Evolutionary conservation across 73 alveolate species (phyloP).

Genomic region (Blepharisma japonicum): DNA sequence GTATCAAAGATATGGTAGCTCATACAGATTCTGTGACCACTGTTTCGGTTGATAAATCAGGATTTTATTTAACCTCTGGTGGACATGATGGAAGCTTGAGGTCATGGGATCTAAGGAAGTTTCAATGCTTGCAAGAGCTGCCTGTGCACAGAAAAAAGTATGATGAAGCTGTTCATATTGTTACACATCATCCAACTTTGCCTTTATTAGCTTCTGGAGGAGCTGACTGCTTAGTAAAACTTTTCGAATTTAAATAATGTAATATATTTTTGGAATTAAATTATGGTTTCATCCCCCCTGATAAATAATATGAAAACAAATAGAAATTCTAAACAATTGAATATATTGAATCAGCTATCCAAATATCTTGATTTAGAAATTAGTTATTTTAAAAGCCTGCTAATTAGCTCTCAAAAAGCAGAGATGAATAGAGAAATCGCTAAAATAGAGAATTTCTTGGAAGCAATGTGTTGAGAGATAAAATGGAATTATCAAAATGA

Average conservation of each 20-base stretch:
- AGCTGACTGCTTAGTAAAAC: conserved; percentile 45
- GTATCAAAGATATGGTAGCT: conserved; percentile 29
- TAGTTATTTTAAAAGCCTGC: too few relatives aligned
- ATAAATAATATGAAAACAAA: too few relatives aligned
- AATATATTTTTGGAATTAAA: too few relatives aligned
- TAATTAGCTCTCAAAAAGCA: too few relatives aligned
- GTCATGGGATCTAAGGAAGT: conserved; percentile 48
- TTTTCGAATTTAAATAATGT: conserved; percentile 11
- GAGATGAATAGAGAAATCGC: too few relatives aligned
- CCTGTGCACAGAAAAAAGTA: conserved; percentile 40
- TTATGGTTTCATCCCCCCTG: too few relatives aligned
- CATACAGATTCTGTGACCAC: conserved; percentile 45
- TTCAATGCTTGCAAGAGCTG: conserved; percentile 37
- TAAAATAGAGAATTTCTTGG: too few relatives aligned
- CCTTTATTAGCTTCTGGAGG: conserved; percentile 40
- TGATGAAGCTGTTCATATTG: conserved; percentile 38
- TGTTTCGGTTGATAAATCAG: conserved; percentile 30
- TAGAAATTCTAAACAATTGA: too few relatives aligned
- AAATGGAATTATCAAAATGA: too few relatives aligned
- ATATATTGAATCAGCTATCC: too few relatives aligned
- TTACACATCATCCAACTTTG: conserved; percentile 35
- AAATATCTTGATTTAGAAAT: too few relatives aligned
- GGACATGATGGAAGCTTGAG: conserved; percentile 40
- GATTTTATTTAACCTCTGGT: conserved; percentile 9
- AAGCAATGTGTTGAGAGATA: too few relatives aligned